Evolutionary conservation across 495 filamentous ascomycete genomes (phyloP).

Genomic region (Neurospora tetraspora): DNA sequence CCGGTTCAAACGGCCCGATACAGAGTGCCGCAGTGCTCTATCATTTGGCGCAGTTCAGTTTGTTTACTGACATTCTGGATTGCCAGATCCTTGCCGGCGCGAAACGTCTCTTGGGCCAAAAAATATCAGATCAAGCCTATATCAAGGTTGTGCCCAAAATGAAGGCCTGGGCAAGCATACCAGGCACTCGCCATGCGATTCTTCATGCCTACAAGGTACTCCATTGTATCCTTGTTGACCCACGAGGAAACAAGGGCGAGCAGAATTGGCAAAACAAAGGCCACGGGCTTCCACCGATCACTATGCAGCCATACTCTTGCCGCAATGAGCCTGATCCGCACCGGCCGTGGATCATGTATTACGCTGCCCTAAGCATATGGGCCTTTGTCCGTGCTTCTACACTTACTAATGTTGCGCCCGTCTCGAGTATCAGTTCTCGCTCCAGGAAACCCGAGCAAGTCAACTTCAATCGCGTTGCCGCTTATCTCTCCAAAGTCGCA

Average conservation of each 20-base stretch:
- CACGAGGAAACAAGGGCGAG: constrained; percentile 22
- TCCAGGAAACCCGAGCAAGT: constrained; percentile 16
- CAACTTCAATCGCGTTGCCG: constrained; percentile 24
- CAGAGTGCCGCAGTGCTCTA: constrained; percentile 82
- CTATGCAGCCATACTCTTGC: constrained; percentile 53
- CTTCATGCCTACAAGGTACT: constrained; percentile 88
- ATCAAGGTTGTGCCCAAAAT: constrained; percentile 68
- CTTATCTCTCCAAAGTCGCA: constrained; percentile 34
- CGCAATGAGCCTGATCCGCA: constrained; percentile 83
- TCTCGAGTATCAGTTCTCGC: constrained; percentile 45
- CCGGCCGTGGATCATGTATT: constrained; percentile 93
- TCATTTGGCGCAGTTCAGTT: constrained; percentile 88
- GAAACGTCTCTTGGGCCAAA: constrained; percentile 70
- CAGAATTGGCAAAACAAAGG: constrained; percentile 16
- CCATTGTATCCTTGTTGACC: constrained; percentile 60
- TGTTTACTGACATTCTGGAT: constrained; percentile 89
- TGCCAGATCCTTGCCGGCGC: constrained; percentile 91
- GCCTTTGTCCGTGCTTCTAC: constrained; percentile 67
- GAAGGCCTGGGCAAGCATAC: constrained; percentile 73
- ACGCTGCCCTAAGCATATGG: constrained; percentile 85
- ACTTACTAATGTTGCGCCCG: background rate
- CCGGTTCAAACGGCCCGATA: constrained; percentile 62
- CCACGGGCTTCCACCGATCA: constrained; percentile 22
- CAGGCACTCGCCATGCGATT: constrained; percentile 77
- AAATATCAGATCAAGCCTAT: constrained; percentile 73